Percentiles rank a stretch among this genome's conserved stretches.
phyloP scores from a whole-genome alignment of 2,329 filamentous ascomycete genomes.

The Aspergillus pseudotamarii region DNA sequence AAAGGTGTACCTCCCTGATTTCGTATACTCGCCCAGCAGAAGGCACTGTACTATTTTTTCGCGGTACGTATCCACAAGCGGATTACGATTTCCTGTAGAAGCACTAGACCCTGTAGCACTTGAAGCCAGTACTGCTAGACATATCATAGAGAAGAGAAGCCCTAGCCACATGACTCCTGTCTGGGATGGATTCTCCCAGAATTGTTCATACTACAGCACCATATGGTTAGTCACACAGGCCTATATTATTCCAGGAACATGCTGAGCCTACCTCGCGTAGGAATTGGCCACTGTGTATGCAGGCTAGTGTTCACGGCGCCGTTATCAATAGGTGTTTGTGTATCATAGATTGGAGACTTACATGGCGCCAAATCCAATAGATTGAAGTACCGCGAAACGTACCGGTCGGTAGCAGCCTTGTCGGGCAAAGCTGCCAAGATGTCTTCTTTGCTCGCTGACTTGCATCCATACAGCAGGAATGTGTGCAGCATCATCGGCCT shows the following conservation, averaged over 20 bases:
- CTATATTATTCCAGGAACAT: constrained; percentile 5
- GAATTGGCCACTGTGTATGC: constrained; percentile 26
- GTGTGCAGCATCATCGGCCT: not conserved
- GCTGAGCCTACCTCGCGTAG: constrained; percentile 30
- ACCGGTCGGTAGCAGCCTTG: constrained; percentile 25
- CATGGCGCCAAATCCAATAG: constrained; percentile 25
- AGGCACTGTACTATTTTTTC: constrained; percentile 55
- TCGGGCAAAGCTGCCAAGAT: constrained; percentile 28
- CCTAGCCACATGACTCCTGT: constrained; percentile 49
- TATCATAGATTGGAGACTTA: constrained; percentile 9
- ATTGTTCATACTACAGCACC: constrained; percentile 41
- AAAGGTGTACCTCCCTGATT: constrained; percentile 55
- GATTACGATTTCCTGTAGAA: constrained; percentile 6
- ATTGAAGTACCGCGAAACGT: constrained; percentile 32
- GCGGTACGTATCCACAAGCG: constrained; percentile 24
- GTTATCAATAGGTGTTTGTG: not conserved
- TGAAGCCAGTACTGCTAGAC: constrained; percentile 23
- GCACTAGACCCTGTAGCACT: constrained; percentile 8
- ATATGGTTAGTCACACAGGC: not conserved
- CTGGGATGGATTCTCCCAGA: constrained; percentile 45
- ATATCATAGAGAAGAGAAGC: constrained; percentile 46
- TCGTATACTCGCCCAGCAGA: constrained; percentile 57
- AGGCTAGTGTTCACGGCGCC: not conserved
- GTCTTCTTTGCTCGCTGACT: constrained; percentile 18
- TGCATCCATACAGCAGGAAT: constrained; percentile 20